Evolutionary conservation across 331 rosid genomes (phyloP), one percentile per base, ranked within the genome.

Genomic region (Ulmus americana): DNA sequence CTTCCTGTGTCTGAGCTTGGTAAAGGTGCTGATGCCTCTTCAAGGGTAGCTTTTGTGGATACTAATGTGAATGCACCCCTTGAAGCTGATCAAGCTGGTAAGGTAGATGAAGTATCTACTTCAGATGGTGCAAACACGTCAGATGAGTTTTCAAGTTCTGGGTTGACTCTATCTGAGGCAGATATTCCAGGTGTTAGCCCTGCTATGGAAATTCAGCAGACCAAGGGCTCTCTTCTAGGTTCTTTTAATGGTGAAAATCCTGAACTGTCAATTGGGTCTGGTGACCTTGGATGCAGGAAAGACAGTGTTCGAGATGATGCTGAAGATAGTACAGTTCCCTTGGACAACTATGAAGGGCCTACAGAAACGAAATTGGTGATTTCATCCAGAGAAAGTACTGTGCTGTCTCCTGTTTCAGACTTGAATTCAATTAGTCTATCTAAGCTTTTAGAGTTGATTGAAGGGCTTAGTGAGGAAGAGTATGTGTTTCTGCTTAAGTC

Each of bases 391-490:
- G 71, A 59, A 63, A 55, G 42, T 65, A 59, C 55, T 18, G 53
- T 38, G 44, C 49, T 38, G 44, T 69, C 87, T 61, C 69, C 74
- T 68, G 52, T 61, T 69, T 57, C 75, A 47, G 80, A 82, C 80
- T 71, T 9, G 59, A 64, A 74, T 63, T 52, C 83, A 38, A n/a
- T 75, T 64, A 70, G 77, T 73, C 79, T 89, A 57, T 70, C 73
- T 58, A 82, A 81, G 78, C 81, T 84, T 59, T 82, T 77, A 52
- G 83, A 81, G 80, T 62, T 83, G 64, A 50, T 90, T 57, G 79
- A 40, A 68, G 75, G 85, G 59, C 85, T 83, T 53, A 82, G 72
- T 54, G 86, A 84, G 62, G 88, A 81, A 68, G 87, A 89, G 62
- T 84, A 59, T 51, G 20, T 65, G 56, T 63, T 70, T 76, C 74